These are phyloP conservation scores for Tricholoma sp. DNA, from an alignment of 768 basidiomycete genomes.

Conservation along the genomic window DNA sequence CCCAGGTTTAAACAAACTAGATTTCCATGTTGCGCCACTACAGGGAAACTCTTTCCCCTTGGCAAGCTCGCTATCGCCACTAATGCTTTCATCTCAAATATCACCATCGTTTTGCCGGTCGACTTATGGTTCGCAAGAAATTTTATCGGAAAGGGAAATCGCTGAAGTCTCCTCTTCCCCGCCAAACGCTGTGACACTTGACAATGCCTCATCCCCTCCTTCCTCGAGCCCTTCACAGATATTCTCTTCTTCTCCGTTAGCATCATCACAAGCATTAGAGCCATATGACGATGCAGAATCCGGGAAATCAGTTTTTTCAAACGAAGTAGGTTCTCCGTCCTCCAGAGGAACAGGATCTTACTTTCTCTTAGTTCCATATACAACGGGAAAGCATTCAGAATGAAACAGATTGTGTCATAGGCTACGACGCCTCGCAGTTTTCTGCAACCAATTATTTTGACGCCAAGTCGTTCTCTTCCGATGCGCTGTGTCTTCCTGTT, in stretches of 20 bases:
- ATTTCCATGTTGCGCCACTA: too few relatives aligned
- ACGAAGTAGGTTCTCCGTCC: constrained; percentile 3
- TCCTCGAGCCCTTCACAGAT: constrained; percentile 44
- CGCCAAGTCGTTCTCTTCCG: neutral
- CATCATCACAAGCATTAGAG: constrained; percentile 24
- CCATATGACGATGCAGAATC: neutral
- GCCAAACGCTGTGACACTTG: neutral
- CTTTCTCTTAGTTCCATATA: neutral
- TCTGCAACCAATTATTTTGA: neutral
- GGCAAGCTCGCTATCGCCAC: too few relatives aligned
- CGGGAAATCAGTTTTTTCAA: neutral
- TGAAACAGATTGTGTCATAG: neutral
- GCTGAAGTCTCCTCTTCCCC: neutral
- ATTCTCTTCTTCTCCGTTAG: constrained; percentile 39
- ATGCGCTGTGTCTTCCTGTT: neutral
- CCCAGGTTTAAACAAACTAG: neutral
- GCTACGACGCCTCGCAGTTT: neutral
- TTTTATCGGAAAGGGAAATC: constrained; percentile 1
- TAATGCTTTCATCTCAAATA: neutral
- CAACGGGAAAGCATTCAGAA: neutral
- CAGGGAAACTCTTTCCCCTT: neutral
- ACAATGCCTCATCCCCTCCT: constrained; percentile 25
- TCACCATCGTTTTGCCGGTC: neutral
- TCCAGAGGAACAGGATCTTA: neutral
- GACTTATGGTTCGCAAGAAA: neutral